phyloP scores from a whole-genome alignment of 2,329 filamentous ascomycete genomes.

The Aspergillus neotritici region DNA sequence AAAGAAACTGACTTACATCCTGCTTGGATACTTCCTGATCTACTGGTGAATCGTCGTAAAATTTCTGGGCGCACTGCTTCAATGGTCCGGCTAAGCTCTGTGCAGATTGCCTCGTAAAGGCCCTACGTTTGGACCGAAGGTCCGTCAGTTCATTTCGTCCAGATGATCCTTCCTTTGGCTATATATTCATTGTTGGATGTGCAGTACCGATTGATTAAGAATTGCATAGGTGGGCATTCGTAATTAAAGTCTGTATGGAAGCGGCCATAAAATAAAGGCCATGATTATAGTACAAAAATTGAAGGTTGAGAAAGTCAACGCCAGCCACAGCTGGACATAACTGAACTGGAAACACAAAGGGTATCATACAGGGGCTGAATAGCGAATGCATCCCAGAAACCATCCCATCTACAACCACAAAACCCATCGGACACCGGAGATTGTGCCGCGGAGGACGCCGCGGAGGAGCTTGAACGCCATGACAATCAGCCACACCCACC shows the following conservation, averaged over 20 bases:
- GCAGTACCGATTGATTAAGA: neutral
- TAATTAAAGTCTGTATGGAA: neutral
- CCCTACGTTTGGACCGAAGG: too few species aligned
- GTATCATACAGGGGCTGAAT: neutral
- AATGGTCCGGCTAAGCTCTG: too few species aligned
- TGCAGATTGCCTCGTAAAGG: too few species aligned
- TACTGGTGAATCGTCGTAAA: too few species aligned
- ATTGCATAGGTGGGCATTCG: too few species aligned
- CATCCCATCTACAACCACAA: constrained; percentile 60
- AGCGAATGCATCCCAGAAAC: too few species aligned
- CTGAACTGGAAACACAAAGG: neutral
- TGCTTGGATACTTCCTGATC: too few species aligned
- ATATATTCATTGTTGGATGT: neutral
- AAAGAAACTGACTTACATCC: too few species aligned
- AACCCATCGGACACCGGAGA: constrained; percentile 67
- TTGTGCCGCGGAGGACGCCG: constrained; percentile 56
- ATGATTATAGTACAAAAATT: neutral
- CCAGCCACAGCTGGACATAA: constrained; percentile 1
- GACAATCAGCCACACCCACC: constrained; percentile 89
- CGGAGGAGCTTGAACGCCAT: constrained; percentile 64
- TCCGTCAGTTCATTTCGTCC: too few species aligned
- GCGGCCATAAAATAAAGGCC: neutral
- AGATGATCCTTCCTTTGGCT: too few species aligned
- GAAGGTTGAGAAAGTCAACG: neutral
- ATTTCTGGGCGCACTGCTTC: too few species aligned